phyloP scores from a whole-genome alignment of 352 stramenopile genomes.

The Globisporangium parvum region DNA sequence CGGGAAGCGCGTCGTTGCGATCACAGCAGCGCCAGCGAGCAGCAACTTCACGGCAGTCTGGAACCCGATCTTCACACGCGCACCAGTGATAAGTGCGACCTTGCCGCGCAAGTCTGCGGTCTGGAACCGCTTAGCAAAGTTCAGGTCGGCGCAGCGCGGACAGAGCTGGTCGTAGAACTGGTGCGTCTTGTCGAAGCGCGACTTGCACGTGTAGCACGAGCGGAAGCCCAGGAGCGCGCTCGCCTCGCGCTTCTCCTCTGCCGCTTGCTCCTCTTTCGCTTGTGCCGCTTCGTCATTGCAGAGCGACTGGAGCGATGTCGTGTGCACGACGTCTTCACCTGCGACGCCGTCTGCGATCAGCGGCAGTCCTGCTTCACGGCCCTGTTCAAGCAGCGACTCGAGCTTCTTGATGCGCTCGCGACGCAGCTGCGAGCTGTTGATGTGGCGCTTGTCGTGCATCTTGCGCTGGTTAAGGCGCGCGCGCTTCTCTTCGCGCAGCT shows the following conservation, averaged over 20 bases:
- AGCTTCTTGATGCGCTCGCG: slow-evolving; percentile 90
- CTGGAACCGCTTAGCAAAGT: slow-evolving; percentile 94
- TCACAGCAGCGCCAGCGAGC: slow-evolving; percentile 87
- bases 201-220: slow-evolving; percentile 97
- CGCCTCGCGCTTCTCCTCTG: slow-evolving; percentile 43
- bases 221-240: slow-evolving; percentile 73
- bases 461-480: slow-evolving; percentile 78
- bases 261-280: slow-evolving; percentile 40
- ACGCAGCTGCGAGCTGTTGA: slow-evolving; percentile 89
- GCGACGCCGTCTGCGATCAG: slow-evolving; percentile 91
- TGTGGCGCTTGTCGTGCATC: slow-evolving; percentile 91
- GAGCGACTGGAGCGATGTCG: slow-evolving; percentile 53
- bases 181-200: slow-evolving; percentile 91
- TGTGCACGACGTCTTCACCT: slow-evolving; percentile 55
- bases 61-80: slow-evolving; percentile 96
- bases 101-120: slow-evolving; percentile 83
- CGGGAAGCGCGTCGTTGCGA: slow-evolving; percentile 94
- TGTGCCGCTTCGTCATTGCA: slow-evolving; percentile 50
- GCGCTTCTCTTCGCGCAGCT: slow-evolving; percentile 79
- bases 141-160: slow-evolving; percentile 90
- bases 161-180: slow-evolving; percentile 97
- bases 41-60: slow-evolving; percentile 93
- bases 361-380: slow-evolving; percentile 60
- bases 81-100: slow-evolving; percentile 92
- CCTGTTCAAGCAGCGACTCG: slow-evolving; percentile 84